Percentiles rank a stretch among this genome's conserved stretches.
phyloP scores from a whole-genome alignment of 208 protist species.

The Wallacemonas sp. region DNA sequence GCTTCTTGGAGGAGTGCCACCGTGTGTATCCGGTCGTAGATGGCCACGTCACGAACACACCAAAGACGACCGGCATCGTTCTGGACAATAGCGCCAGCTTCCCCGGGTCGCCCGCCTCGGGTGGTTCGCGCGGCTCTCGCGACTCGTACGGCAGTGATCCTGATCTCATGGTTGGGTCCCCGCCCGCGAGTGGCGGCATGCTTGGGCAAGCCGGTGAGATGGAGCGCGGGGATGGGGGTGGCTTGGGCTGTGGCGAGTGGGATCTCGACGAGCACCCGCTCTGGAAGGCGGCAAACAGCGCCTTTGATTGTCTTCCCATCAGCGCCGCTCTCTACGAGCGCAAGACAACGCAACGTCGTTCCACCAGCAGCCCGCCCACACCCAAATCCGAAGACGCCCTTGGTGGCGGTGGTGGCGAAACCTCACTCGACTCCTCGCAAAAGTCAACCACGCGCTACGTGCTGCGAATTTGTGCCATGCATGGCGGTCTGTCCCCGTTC shows the following conservation, averaged over 20 bases:
- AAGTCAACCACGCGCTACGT: slow-evolving; percentile 18
- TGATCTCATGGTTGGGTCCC: not conserved
- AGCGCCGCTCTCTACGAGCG: slow-evolving; percentile 96
- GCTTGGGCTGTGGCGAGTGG: slow-evolving; percentile 32
- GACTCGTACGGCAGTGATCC: not conserved
- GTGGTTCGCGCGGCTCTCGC: not conserved
- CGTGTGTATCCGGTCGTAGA: slow-evolving; percentile 78
- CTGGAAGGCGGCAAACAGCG: slow-evolving; percentile 72
- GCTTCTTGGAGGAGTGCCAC: slow-evolving; percentile 99
- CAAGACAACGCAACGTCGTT: not conserved
- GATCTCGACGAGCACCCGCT: slow-evolving; percentile 73
- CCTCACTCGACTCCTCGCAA: slow-evolving; percentile 24
- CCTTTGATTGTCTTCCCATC: slow-evolving; percentile 72
- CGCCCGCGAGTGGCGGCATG: not conserved
- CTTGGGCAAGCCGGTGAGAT: not conserved
- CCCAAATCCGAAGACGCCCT: no score
- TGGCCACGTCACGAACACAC: slow-evolving; percentile 35
- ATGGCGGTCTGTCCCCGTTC: slow-evolving; percentile 97
- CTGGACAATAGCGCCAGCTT: slow-evolving; percentile 9
- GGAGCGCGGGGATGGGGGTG: slow-evolving; percentile 2
- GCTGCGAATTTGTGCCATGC: slow-evolving; percentile 96
- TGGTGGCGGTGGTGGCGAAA: slow-evolving; percentile 86
- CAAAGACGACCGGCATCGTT: slow-evolving; percentile 10
- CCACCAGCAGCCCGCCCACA: no score
- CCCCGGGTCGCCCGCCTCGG: slow-evolving; percentile 16